phyloP scores from a whole-genome alignment of 1,139 yeast species.

The Pneumocystis wakefieldiae region DNA sequence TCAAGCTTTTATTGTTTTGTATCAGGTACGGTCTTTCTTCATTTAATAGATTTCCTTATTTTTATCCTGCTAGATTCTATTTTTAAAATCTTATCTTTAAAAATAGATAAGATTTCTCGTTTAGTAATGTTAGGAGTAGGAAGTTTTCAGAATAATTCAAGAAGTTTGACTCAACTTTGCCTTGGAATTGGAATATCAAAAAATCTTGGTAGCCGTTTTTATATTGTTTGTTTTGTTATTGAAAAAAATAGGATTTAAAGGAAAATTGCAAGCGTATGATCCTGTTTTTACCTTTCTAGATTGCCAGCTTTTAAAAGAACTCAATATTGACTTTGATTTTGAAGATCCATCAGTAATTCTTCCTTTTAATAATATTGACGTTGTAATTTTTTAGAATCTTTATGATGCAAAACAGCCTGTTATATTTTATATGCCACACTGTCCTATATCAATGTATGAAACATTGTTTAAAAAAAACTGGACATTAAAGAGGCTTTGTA shows the following conservation, averaged over 20 bases:
- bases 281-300: background rate
- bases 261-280: background rate
- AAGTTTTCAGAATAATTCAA: background rate
- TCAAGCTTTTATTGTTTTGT: background rate
- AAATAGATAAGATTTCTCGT: background rate
- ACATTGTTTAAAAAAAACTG: background rate
- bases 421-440: background rate
- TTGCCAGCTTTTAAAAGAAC: background rate
- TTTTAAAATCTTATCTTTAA: background rate
- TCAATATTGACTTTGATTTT: background rate
- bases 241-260: background rate
- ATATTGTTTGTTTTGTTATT: background rate
- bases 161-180: background rate
- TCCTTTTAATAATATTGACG: background rate
- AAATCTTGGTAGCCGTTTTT: background rate
- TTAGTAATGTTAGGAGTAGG: background rate
- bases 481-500: background rate
- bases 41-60: background rate
- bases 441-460: background rate
- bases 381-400: background rate
- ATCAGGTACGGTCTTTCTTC: background rate
- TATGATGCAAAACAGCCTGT: background rate
- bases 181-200: background rate
- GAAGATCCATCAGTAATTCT: background rate
- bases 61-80: background rate